A percentile compares a stretch with the other conserved stretches of the same genome.
phyloP scores from a whole-genome alignment of 192 early-diverging fungal genomes.

The Pecoramyces ruminantium region DNA sequence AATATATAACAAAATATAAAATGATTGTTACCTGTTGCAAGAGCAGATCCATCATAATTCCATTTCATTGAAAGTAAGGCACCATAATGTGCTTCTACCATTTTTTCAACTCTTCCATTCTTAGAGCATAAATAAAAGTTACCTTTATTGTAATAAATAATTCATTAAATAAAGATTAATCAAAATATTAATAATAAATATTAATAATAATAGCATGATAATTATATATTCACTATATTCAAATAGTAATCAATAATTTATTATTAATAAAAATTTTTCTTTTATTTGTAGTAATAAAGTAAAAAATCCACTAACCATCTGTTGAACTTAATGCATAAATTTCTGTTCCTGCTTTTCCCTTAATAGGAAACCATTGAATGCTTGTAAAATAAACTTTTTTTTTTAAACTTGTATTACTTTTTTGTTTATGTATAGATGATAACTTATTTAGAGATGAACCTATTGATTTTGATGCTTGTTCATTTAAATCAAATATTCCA shows the following conservation, averaged over 20 bases:
- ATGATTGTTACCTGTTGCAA: slow-evolving; percentile 35
- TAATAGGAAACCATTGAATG: slow-evolving; percentile 33
- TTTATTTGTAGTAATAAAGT: too few relatives aligned
- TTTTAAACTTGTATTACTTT: slow-evolving; percentile 2
- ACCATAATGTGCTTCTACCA: slow-evolving; percentile 37
- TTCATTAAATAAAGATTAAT: too few relatives aligned
- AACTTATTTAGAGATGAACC: background rate
- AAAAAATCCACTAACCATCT: slow-evolving; percentile 20
- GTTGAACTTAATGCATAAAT: slow-evolving; percentile 27
- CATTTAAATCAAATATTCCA: slow-evolving; percentile 10
- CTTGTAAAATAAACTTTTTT: slow-evolving; percentile 16
- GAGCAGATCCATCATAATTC: slow-evolving; percentile 32
- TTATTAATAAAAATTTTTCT: too few relatives aligned
- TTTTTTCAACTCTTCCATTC: slow-evolving; percentile 28
- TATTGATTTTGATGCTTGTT: background rate
- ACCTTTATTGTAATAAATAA: too few relatives aligned
- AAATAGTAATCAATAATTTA: too few relatives aligned
- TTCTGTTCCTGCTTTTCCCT: slow-evolving; percentile 16
- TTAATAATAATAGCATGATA: too few relatives aligned
- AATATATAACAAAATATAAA: too few relatives aligned
- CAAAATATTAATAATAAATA: too few relatives aligned
- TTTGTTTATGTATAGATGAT: background rate
- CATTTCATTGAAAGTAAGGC: slow-evolving; percentile 25
- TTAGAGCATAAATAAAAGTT: slow-evolving; percentile 35
- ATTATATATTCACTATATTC: too few relatives aligned